phyloP scores from a whole-genome alignment of 2,329 filamentous ascomycete genomes.

The Beauveria caledonica region DNA sequence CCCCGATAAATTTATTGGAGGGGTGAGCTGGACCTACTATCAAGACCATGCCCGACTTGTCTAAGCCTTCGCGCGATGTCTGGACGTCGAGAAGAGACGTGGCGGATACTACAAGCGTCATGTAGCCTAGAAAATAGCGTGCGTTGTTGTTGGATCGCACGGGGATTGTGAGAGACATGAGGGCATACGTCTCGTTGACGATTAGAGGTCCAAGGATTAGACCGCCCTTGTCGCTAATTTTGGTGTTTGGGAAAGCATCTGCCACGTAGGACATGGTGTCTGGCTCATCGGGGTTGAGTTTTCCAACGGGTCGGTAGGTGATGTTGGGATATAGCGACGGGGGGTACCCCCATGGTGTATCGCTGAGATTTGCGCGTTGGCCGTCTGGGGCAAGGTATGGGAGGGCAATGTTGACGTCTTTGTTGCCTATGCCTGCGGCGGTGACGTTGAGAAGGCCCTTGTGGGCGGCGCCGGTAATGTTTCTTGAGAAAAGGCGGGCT shows the following conservation, averaged over 20 bases:
- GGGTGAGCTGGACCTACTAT: conserved; percentile 60
- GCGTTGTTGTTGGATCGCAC: conserved; percentile 59
- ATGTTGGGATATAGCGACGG: conserved; percentile 70
- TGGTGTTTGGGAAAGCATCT: conserved; percentile 41
- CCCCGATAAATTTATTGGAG: conserved; percentile 55
- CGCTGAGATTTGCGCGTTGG: conserved; percentile 49
- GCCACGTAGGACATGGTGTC: conserved; percentile 36
- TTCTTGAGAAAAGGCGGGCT: conserved; percentile 61
- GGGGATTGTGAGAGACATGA: conserved; percentile 75
- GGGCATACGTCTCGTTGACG: conserved; percentile 63
- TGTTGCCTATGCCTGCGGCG: conserved; percentile 26
- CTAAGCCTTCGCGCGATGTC: conserved; percentile 60
- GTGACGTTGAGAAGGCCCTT: conserved; percentile 59
- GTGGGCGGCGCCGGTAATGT: conserved; percentile 45
- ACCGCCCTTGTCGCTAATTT: conserved; percentile 42
- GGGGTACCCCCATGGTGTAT: conserved; percentile 58
- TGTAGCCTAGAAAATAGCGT: conserved; percentile 66
- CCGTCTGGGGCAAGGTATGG: conserved; percentile 56
- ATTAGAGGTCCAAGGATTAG: conserved; percentile 71
- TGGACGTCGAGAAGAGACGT: conserved; percentile 53
- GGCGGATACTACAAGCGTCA: conserved; percentile 69
- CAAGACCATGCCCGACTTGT: conserved; percentile 61
- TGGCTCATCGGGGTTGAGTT: conserved; percentile 31
- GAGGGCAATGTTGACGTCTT: conserved; percentile 43
- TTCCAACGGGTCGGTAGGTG: conserved; percentile 47